Evolutionary conservation across 306 rosid genomes (phyloP), one percentile per base, ranked within the genome.

Genomic region (Gastrolobium bilobum): DNA sequence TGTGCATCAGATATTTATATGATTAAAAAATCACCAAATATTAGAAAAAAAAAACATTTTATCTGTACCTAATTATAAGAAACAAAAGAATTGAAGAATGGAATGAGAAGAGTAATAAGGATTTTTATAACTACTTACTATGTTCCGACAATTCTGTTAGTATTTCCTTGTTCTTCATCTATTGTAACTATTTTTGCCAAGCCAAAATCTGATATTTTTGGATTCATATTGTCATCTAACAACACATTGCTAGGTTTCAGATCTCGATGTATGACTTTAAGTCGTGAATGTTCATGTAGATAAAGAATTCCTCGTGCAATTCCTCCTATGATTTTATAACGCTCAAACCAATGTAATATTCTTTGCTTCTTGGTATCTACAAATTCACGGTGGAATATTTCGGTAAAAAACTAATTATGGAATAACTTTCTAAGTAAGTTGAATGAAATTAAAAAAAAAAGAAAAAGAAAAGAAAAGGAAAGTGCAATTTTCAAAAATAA

Each of bases 121-220:
- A 40, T 10, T 2, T 4, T 51, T 1, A 7, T 11, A 4, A 30
- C n/a, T 7, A 76, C 93, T 89, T 72, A 89, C 90, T 59, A 80
- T 4, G 93, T 87, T 39, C 90, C 90, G 1, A 81, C 89, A 5
- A 87, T 62, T 71, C 75, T 79, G 2, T 10, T 77, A 0, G 87
- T 87, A 35, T 50, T 78, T 48, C 42, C 85, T 11, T 66, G 46
- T 35, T 68, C 78, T 83, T 83, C 82, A 51, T 87, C 76, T 0
- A 53, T 47, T 3, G n/a, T 48, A 51, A 84, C 62, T 5, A 83
- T 39, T 13, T 54, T 89, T 46, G 93, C 89, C 78, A 82, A 38
- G 2, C 93, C 89, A 63, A 87, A 89, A 63, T 89, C 88, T 11
- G 93, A 78, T 11, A 87, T 50, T 71, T 81, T 89, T 8, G 89